Base-by-base conservation (phyloP, 2,329 filamentous ascomycete species). In the Xylogone sp. region DNA sequence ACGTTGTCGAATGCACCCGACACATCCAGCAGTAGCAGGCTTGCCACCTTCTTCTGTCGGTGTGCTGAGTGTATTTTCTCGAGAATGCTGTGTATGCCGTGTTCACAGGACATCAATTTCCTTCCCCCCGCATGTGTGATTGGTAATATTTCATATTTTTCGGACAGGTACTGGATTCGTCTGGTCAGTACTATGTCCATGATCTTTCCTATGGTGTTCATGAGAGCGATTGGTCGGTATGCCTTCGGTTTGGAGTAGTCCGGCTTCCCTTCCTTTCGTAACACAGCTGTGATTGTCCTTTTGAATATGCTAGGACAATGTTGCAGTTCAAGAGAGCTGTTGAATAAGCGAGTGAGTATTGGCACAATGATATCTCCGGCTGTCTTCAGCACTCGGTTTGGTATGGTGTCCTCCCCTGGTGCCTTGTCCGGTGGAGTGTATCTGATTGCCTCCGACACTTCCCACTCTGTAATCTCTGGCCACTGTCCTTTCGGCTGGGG, bases 1-100 rank as follows among this genome's bases (percentile, higher is more conserved):
- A 66, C 58, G 44, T 61, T 61, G 42, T 64, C 54, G 49, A 67
- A 69, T 13, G 62, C 66, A n/a, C 62, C 56, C 1, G 59, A 62
- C 20, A 68, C 53, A 54, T 69, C 59, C 1, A 69, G 59, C 3
- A 62, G 47, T 3, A 67, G 60, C n/a, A 69, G 53, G 21, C 59
- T 65, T 19, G 55, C 62, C 3, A 68, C 59, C 24, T 61, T 31
- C 16, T 29, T 21, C 20, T 43, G 8, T 21, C 57, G 58, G 57
- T 49, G 66, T 46, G 53, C 53, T 49, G 51, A 43, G 31, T 64
- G 55, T 31, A 68, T 61, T 50, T 59, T 61, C 44, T 65, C 56
- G 10, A 59, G 58, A 19, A 68, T 50, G n/a, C 58, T 45, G 24
- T 68, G 54, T 7, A 69, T 49, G 20, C 62, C 62, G 46, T 65